A percentile compares a stretch with the other conserved stretches of the same genome.
phyloP scores from a whole-genome alignment of 306 rosid species.

The Macrotyloma uniflorum region DNA sequence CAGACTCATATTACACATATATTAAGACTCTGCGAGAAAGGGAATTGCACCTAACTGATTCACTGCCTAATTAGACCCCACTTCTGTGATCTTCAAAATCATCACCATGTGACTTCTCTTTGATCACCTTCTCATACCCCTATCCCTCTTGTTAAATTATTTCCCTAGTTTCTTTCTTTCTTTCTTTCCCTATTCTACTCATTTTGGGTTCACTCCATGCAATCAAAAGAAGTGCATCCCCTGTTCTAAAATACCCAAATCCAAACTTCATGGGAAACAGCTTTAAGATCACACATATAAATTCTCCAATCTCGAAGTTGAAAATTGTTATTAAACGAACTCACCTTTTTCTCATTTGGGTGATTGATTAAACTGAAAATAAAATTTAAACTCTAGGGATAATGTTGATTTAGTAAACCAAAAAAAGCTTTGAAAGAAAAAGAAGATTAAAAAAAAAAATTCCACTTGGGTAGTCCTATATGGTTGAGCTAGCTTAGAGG shows the following conservation, averaged over 20 bases:
- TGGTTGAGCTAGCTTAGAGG: conserved; percentile 30
- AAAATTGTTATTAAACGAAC: too few species aligned
- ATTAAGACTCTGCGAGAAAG: not conserved
- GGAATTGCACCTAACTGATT: not conserved
- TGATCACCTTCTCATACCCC: not conserved
- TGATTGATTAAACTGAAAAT: too few species aligned
- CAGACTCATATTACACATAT: not conserved
- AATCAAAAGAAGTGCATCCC: not conserved
- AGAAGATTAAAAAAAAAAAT: not conserved
- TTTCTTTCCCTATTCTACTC: not conserved
- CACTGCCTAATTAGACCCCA: not conserved
- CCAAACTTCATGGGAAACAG: not conserved
- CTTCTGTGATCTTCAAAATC: conserved; percentile 4
- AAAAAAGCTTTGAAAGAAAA: too few species aligned
- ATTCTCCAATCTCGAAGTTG: too few species aligned
- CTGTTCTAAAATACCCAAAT: not conserved
- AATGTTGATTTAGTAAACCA: too few species aligned
- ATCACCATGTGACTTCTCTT: conserved; percentile 3
- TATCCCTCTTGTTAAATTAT: not conserved
- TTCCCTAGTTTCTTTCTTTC: too few species aligned
- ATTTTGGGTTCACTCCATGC: not conserved
- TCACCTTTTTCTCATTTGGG: too few species aligned
- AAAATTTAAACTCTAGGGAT: too few species aligned
- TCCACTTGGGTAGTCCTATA: conserved; percentile 27
- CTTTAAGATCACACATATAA: too few species aligned